Evolutionary conservation across 179 eudicot genomes (phyloP), one percentile per base, ranked within the genome.

Genomic region (Carnegiea gigantea): DNA sequence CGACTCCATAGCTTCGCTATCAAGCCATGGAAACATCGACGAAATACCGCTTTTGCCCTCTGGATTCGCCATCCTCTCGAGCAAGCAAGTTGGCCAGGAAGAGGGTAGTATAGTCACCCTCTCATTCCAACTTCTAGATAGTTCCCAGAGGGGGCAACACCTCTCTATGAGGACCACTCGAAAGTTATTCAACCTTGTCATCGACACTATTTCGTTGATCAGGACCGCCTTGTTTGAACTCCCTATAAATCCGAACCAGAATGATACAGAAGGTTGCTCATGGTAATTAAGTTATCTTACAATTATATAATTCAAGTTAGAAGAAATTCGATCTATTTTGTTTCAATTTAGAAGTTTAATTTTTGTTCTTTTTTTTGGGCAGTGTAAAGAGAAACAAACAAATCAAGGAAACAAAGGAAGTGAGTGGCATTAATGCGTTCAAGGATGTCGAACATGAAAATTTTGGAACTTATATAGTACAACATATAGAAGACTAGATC

Each of bases 21-120:
- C 57, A 1, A 85, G 13, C 76, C 84, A 73, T 30, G 84, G 81
- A 21, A 64, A 80, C 44, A 26, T 85, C 1, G 87, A 87, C 40
- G 46, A 73, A 1, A 83, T 87, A 15, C 85, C 84, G 17, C 80
- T 92, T 9, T 44, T 89, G 76, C 80, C 93, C 23, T 92, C 92
- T 0, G 92, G 96, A 11, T 89, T 92, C 51, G 84, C 81, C 0
- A 75, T 92, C 48, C 85, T 91, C 15, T 88, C 92, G 3, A 82
- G 79, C 76, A 48, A 75, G 68, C 70, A 36, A 9, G 33, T 57
- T 5, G 43, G n/a, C 14, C 40, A 36, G 65, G 79, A 48, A 68
- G 81, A 59, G 12, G 90, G 89, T 21, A 84, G 86, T 46, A 81
- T 92, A 17, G 78, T 92, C 23, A 90, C 92, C 18, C 53, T 91